Evolutionary conservation across 345 rosid genomes (phyloP), one percentile per base, ranked within the genome.

Genomic region (Turritis glabra): DNA sequence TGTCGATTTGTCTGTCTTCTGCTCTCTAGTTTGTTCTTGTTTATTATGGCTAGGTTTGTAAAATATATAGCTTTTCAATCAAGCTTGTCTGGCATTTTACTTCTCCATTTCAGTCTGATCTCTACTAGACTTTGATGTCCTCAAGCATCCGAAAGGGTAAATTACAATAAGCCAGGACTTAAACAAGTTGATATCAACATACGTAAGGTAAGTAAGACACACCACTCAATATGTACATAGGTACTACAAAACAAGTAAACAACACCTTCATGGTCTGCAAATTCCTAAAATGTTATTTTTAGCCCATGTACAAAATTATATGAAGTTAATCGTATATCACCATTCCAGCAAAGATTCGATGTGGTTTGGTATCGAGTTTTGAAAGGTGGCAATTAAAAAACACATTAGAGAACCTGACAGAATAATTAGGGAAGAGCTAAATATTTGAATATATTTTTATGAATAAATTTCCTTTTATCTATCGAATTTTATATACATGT

Each of bases 1-100:
- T 74, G 35, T 25, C 18, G 23, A 14, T 53, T 40, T 8, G 8
- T 60, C 14, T 63, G 30, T 29, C 13, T 51, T 67, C 8, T 53
- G 19, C 26, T 67, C 62, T 38, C 5, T 67, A 26, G 38, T 25
- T 18, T 52, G 50, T 25, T 38, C 37, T 10, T 52, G 50, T 52
- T 35, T 37, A 10, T 52, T 37, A 10, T 52, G 47, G 72, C 18
- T 52, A 67, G 38, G 50, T 53, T 26, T 67, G 72, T 67, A 67
- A 53, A 1, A 71, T 71, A 60, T 38, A 57, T 60, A 57, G 59
- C 35, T 19, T 40, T 71, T 23, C 14, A 50, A 60, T 13, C 17
- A 38, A 53, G 18, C 38, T 38, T 17, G 0, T 11, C 8, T 67
- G 25, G 14, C 52, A 67, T 38, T 38, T 53, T 53, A 19, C 58